phyloP scores from a whole-genome alignment of 257 asterid genomes.

The Forsythia suspensa region DNA sequence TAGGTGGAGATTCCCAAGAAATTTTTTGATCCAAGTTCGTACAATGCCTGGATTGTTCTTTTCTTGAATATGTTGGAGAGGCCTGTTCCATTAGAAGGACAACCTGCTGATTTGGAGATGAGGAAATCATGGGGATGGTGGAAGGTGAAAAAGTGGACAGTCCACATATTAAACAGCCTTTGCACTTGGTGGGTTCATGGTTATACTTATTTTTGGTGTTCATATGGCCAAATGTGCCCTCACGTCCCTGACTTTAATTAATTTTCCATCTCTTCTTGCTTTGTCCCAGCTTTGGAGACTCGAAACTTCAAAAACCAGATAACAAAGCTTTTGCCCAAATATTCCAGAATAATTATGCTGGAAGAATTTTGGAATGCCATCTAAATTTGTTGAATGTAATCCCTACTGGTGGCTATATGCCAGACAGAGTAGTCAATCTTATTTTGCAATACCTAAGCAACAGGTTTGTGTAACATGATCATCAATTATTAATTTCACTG shows the following conservation, averaged over 20 bases:
- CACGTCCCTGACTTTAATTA: background rate
- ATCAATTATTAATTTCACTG: background rate
- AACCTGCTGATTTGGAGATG: constrained; percentile 83
- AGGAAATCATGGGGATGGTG: constrained; percentile 99
- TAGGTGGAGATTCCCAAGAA: constrained; percentile 98
- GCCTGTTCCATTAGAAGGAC: constrained; percentile 93
- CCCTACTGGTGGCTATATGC: constrained; percentile 90
- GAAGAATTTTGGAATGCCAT: constrained; percentile 90
- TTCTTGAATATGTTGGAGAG: constrained; percentile 87
- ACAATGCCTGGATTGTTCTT: constrained; percentile 93
- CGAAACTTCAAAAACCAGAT: constrained; percentile 89
- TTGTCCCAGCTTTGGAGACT: constrained; percentile 76
- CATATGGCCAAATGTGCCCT: constrained; percentile 31
- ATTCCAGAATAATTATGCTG: constrained; percentile 94
- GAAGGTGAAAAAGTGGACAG: constrained; percentile 98
- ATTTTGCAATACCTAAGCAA: constrained; percentile 85
- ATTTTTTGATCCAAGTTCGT: constrained; percentile 77
- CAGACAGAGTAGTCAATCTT: constrained; percentile 93
- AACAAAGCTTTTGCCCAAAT: constrained; percentile 92
- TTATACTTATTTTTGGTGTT: background rate
- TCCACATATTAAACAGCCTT: constrained; percentile 86
- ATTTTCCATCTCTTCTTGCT: constrained; percentile 10
- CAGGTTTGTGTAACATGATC: constrained; percentile 54
- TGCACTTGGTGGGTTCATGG: constrained; percentile 65
- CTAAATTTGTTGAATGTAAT: constrained; percentile 77